Percentiles rank a stretch among this genome's conserved stretches.
phyloP scores from a whole-genome alignment of 83 land plant species.

The Thuja plicata region DNA sequence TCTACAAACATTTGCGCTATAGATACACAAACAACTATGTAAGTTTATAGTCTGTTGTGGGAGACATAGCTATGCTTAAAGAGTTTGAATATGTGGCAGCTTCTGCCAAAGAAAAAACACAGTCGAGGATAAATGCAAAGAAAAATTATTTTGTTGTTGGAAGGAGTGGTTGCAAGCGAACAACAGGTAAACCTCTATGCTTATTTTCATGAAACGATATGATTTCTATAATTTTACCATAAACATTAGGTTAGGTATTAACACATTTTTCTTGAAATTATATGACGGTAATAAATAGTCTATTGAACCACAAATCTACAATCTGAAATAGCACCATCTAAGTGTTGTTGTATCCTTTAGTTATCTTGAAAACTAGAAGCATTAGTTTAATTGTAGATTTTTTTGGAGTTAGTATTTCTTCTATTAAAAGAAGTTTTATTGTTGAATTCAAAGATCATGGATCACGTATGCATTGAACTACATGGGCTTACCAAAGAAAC shows the following conservation, averaged over 20 bases:
- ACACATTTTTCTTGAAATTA: too few relatives aligned
- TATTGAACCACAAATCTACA: too few relatives aligned
- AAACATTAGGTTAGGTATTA: too few relatives aligned
- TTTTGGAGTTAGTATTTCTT: neutral
- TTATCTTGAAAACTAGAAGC: neutral
- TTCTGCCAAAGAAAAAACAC: neutral
- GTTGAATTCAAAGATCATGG: neutral
- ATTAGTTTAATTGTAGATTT: neutral
- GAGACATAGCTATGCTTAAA: neutral
- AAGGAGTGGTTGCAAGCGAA: neutral
- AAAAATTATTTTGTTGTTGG: neutral
- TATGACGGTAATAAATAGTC: too few relatives aligned
- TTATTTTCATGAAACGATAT: neutral
- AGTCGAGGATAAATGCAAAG: neutral
- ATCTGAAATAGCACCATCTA: too few relatives aligned
- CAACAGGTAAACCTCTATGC: neutral
- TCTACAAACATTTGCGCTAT: too few relatives aligned
- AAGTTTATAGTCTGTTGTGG: neutral
- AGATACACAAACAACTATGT: too few relatives aligned
- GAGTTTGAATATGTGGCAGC: neutral
- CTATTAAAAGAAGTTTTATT: neutral
- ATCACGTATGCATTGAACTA: neutral
- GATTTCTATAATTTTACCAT: too few relatives aligned
- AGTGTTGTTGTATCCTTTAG: neutral
- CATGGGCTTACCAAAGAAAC: neutral